Evolutionary conservation across 768 basidiomycete species (phyloP).

Genomic region (Trichaptum fuscoviolaceum): DNA sequence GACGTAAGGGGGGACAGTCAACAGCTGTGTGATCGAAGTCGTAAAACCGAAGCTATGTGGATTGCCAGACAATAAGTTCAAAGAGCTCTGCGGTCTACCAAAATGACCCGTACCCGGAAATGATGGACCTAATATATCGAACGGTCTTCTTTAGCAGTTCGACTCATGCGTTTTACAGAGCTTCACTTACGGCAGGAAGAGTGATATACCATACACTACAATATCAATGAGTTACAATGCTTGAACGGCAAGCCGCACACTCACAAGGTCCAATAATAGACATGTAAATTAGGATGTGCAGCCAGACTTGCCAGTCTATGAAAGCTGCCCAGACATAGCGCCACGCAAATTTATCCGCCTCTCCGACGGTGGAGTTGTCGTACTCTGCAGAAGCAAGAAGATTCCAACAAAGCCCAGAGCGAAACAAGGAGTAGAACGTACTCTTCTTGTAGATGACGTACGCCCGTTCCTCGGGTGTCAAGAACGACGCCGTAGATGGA

Average conservation of each 20-base stretch:
- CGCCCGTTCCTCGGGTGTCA: conserved; percentile 55
- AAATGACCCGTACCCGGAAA: neutral
- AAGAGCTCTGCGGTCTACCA: neutral
- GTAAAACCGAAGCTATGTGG: conserved; percentile 50
- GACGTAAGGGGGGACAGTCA: conserved; percentile 66
- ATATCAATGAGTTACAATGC: neutral
- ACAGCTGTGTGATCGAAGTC: conserved; percentile 51
- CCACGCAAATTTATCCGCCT: conserved; percentile 54
- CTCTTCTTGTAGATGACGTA: conserved; percentile 53
- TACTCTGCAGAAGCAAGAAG: conserved; percentile 33
- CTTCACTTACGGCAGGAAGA: conserved; percentile 2
- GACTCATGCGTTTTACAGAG: neutral
- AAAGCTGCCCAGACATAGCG: conserved; percentile 50
- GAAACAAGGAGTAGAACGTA: conserved; percentile 20
- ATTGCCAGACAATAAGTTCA: neutral
- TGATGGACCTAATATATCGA: neutral
- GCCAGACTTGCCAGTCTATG: conserved; percentile 61
- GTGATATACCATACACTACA: conserved; percentile 3
- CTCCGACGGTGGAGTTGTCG: conserved; percentile 50
- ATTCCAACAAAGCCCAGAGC: neutral
- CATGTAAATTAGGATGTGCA: conserved; percentile 57
- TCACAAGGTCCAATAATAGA: conserved; percentile 53
- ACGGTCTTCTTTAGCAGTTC: neutral
- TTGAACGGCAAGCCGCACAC: conserved; percentile 20
- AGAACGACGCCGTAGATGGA: conserved; percentile 51